Conservation (phyloP, 2,329 filamentous ascomycete species). For the Metarhizium rileyi region DNA sequence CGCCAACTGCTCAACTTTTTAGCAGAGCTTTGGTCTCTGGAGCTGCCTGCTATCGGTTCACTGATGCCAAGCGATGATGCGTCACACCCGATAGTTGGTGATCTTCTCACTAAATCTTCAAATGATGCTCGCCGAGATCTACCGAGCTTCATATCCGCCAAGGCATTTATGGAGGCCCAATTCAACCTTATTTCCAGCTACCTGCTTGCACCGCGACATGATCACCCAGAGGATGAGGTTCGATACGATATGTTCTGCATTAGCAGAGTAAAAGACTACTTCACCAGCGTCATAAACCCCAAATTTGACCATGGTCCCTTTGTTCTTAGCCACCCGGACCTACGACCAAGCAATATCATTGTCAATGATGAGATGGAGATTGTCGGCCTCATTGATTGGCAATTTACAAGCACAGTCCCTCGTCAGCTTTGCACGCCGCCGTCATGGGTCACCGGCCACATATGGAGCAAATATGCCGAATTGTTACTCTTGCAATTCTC, state of each 20-base stretch:
- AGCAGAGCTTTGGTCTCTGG: not conserved
- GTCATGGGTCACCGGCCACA: conserved; percentile 7
- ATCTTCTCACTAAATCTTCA: conserved; percentile 1
- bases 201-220: conserved; percentile 7
- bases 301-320: conserved; percentile 7
- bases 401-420: conserved; percentile 11
- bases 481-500: not conserved
- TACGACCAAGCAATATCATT: conserved; percentile 15
- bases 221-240: conserved; percentile 5
- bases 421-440: conserved; percentile 11
- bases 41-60: conserved; percentile 2
- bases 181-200: conserved; percentile 4
- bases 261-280: not conserved
- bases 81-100: not conserved
- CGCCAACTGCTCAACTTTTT: conserved; percentile 10
- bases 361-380: conserved; percentile 14
- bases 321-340: conserved; percentile 10
- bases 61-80: not conserved
- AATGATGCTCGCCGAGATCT: conserved; percentile 5
- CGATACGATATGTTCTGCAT: conserved; percentile 3
- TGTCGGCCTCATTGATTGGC: conserved; percentile 17
- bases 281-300: not conserved
- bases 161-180: conserved; percentile 3
- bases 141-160: conserved; percentile 2
- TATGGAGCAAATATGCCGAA: not conserved